These are phyloP conservation scores for Elaeis guineensis DNA, from an alignment of 176 grass and related monocot genomes.

Conservation along the genomic window DNA sequence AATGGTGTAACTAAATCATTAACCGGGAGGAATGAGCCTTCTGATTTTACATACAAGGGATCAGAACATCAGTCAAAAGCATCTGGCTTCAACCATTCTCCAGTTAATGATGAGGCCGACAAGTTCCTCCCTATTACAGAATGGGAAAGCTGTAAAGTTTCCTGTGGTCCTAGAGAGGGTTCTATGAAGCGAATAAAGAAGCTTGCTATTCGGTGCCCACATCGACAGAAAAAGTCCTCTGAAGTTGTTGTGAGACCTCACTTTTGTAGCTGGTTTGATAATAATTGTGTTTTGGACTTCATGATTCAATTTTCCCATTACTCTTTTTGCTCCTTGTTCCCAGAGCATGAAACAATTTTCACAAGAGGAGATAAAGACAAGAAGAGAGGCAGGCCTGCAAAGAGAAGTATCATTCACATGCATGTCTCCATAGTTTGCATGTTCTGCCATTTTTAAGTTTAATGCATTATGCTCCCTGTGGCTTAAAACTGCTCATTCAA, in stretches of 20 bases:
- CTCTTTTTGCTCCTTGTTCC: neutral
- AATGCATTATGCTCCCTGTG: no score
- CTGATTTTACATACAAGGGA: conserved; percentile 7
- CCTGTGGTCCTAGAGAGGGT: neutral
- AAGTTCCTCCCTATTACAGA: conserved; percentile 5
- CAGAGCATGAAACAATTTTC: neutral
- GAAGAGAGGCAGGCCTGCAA: neutral
- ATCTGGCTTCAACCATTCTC: conserved; percentile 3
- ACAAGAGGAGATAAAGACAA: neutral
- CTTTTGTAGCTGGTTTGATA: neutral
- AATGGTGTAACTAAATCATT: conserved; percentile 17
- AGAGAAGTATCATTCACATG: neutral
- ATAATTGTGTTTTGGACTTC: no score
- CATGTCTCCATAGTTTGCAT: neutral
- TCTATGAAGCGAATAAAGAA: conserved; percentile 29
- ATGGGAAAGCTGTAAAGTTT: conserved; percentile 7
- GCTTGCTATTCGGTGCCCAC: neutral
- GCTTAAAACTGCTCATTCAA: no score
- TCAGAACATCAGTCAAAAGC: conserved; percentile 20
- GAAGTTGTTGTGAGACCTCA: conserved; percentile 10
- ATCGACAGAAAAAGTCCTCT: conserved; percentile 2
- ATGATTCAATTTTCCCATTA: neutral
- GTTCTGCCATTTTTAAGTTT: neutral
- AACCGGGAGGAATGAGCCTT: conserved; percentile 9
- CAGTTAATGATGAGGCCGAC: conserved; percentile 12